Base-by-base conservation (phyloP, 371 early-diverging fungal genomes). In the Mortierella sp. region DNA sequence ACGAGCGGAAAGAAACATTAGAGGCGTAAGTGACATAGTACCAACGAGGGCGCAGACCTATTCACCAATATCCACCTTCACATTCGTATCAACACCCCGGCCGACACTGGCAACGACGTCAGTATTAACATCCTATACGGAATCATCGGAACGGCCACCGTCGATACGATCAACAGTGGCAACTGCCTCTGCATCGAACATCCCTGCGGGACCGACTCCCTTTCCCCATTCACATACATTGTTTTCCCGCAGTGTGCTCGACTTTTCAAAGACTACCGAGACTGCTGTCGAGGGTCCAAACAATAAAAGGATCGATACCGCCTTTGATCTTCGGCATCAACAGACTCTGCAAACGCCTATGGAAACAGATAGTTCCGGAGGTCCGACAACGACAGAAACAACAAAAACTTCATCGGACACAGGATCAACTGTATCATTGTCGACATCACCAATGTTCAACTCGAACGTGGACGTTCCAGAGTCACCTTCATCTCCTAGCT, bases 241-340 rank as follows among this genome's bases (percentile, higher is more conserved):
- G 31, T 42, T 37, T 27, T 42, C 28, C 4, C 43, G 23, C 19
- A 46, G 59, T 15, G 54, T 49, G 8, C 54, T 66, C 23, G 66
- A 58, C 51, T 44, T 66, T 30, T 66, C 66, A 30, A 46, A 56
- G 19, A 30, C 37, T 17, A 15, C 28, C 6, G 48, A 54, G 17
- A 9, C 62, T 17, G 4, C 15, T 24, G 3, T 43, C 19, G n/a
- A 30, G 17, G 43, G 23, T 19, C 19, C 9, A 3, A 14, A 44
- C 19, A 15, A 21, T 8, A n/a, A 14, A 44, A 7, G 44, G 19
- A 5, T 7, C 44, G n/a, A 17, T 21, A 44, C 21, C 19, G 19
- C 44, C 19, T 6, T 8, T 21, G 0, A 17, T 21, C 8, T 9
- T 19, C 23, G 44, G 19, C 23, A 44, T 19, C 44, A 21, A 44